Percentiles rank a stretch among this genome's conserved stretches.
These are phyloP conservation scores for Pyracantha coccinea DNA, from an alignment of 331 rosid species.

Conservation along the genomic window DNA sequence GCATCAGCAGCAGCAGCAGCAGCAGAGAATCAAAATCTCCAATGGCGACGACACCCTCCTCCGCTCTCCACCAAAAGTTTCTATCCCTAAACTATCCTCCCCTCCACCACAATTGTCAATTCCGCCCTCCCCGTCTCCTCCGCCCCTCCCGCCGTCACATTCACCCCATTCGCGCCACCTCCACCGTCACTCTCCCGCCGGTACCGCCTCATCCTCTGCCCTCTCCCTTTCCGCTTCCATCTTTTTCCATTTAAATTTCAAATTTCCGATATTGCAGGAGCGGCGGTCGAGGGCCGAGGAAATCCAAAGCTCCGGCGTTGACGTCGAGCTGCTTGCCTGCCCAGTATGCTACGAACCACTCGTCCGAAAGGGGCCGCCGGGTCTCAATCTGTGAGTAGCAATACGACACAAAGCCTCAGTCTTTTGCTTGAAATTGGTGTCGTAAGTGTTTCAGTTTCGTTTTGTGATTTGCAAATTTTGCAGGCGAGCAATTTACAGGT, in stretches of 20 bases:
- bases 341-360: conserved; percentile 85
- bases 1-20: neutral
- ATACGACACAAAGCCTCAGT: neutral
- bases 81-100: conserved; percentile 25
- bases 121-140: conserved; percentile 21
- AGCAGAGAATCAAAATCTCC: neutral
- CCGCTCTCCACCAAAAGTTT: conserved; percentile 18
- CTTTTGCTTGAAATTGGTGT: neutral
- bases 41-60: conserved; percentile 23
- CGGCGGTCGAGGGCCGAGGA: conserved; percentile 14
- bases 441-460: neutral
- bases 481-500: conserved; percentile 85
- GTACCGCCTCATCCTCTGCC: conserved; percentile 19
- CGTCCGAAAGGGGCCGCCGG: conserved; percentile 80
- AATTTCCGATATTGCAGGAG: conserved; percentile 28
- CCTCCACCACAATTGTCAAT: conserved; percentile 20
- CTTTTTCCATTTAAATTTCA: neutral
- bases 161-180: conserved; percentile 38
- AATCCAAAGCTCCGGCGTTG: conserved; percentile 25
- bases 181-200: conserved; percentile 35
- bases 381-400: conserved; percentile 68
- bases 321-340: conserved; percentile 57
- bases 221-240: neutral
- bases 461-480: conserved; percentile 5
- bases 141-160: conserved; percentile 14